Conservation (phyloP, 805 yeast genomes). For the Kodamaea laetipori region DNA sequence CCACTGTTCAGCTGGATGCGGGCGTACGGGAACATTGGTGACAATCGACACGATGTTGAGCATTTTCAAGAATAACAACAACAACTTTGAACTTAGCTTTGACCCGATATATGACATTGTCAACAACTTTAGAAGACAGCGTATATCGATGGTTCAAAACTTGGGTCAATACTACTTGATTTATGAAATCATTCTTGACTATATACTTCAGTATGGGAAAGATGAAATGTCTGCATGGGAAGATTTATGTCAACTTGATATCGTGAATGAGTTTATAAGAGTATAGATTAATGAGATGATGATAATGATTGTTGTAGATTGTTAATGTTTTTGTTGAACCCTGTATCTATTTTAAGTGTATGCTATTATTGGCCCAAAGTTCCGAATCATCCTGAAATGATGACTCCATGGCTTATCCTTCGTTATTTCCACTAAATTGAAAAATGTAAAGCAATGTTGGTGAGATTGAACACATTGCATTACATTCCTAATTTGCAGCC, state of each 20-base stretch:
- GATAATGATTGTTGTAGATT: background rate
- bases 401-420: no score
- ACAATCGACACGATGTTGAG: constrained; percentile 38
- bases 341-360: no score
- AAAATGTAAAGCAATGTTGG: no score
- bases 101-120: constrained; percentile 52
- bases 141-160: constrained; percentile 62
- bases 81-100: constrained; percentile 16
- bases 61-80: constrained; percentile 19
- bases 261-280: constrained; percentile 14
- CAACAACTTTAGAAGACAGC: constrained; percentile 49
- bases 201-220: constrained; percentile 10
- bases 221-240: constrained; percentile 11
- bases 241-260: constrained; percentile 13
- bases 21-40: constrained; percentile 68
- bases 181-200: constrained; percentile 42
- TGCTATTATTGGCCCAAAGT: background rate
- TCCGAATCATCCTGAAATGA: background rate
- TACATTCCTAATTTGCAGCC: no score
- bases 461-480: no score
- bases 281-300: background rate
- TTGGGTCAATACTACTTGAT: constrained; percentile 54
- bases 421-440: no score
- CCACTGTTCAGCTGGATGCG: constrained; percentile 65
- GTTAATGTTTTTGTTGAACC: no score